Evolutionary conservation across 208 protist species (phyloP).

Genomic region (Acanthamoeba sp.): DNA sequence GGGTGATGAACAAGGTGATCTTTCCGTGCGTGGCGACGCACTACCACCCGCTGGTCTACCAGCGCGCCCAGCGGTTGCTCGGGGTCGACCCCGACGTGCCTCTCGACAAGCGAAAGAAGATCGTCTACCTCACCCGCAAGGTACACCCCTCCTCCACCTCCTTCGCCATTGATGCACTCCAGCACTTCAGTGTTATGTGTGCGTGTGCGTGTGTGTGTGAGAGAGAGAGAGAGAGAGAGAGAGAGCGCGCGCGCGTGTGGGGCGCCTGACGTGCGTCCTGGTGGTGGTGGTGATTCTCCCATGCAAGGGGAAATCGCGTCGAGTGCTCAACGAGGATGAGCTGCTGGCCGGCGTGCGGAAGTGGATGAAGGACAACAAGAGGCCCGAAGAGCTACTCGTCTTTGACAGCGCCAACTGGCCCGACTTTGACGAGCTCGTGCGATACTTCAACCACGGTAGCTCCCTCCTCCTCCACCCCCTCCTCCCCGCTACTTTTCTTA

Average conservation of each 20-base stretch:
- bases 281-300: background rate
- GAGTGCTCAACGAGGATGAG: background rate
- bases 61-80: background rate
- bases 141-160: background rate
- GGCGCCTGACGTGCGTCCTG: too few relatives aligned
- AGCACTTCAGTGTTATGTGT: background rate
- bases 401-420: conserved; percentile 5
- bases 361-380: background rate
- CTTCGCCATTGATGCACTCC: background rate
- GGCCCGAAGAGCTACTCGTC: conserved; percentile 23
- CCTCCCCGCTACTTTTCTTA: too few relatives aligned
- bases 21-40: conserved; percentile 60
- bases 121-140: conserved; percentile 62
- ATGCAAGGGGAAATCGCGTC: background rate
- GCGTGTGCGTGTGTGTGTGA: background rate
- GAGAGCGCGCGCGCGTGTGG: too few relatives aligned
- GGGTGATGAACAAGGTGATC: background rate
- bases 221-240: too few relatives aligned
- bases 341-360: background rate
- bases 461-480: too few relatives aligned
- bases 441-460: conserved; percentile 1
- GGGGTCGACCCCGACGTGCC: conserved; percentile 27
- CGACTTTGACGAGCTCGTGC: background rate
- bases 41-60: conserved; percentile 49
- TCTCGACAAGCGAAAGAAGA: conserved; percentile 48